Evolutionary conservation across 768 basidiomycete genomes (phyloP).

Genomic region (Serendipita sp.): DNA sequence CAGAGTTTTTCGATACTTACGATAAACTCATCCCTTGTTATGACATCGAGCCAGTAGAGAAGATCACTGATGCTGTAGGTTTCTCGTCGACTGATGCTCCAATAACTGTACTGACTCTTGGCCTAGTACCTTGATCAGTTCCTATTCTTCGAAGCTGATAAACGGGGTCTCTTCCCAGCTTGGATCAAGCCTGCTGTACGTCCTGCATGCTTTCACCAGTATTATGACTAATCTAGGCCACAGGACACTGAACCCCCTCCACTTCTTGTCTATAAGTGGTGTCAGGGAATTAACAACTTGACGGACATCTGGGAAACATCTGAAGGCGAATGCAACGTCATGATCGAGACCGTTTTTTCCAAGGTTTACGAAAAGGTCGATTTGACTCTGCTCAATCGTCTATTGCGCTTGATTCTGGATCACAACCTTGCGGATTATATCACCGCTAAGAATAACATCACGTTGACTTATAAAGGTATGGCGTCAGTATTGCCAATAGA

Average conservation of each 20-base stretch:
- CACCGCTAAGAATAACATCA: slow-evolving; percentile 95
- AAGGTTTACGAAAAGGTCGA: slow-evolving; percentile 99
- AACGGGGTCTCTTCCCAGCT: slow-evolving; percentile 91
- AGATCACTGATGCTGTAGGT: slow-evolving; percentile 93
- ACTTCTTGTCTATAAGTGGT: slow-evolving; percentile 97
- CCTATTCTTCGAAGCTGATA: slow-evolving; percentile 97
- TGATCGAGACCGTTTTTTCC: slow-evolving; percentile 97
- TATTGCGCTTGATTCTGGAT: slow-evolving; percentile 89
- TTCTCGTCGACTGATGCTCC: background rate
- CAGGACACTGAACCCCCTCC: slow-evolving; percentile 91
- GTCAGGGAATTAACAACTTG: slow-evolving; percentile 97
- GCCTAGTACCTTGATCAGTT: slow-evolving; percentile 86
- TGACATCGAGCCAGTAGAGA: slow-evolving; percentile 98
- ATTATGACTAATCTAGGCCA: slow-evolving; percentile 19
- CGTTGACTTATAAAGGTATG: slow-evolving; percentile 70
- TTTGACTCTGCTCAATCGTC: slow-evolving; percentile 83
- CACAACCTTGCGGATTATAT: slow-evolving; percentile 99
- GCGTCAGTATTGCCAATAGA: background rate
- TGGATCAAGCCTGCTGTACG: slow-evolving; percentile 92
- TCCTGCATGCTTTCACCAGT: slow-evolving; percentile 11
- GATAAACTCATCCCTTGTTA: slow-evolving; percentile 98
- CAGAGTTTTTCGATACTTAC: slow-evolving; percentile 89
- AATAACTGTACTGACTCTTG: slow-evolving; percentile 11
- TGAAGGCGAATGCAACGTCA: slow-evolving; percentile 93
- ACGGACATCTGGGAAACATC: slow-evolving; percentile 97